phyloP scores from a whole-genome alignment of 352 stramenopile species.

The Globisporangium camurandrum region DNA sequence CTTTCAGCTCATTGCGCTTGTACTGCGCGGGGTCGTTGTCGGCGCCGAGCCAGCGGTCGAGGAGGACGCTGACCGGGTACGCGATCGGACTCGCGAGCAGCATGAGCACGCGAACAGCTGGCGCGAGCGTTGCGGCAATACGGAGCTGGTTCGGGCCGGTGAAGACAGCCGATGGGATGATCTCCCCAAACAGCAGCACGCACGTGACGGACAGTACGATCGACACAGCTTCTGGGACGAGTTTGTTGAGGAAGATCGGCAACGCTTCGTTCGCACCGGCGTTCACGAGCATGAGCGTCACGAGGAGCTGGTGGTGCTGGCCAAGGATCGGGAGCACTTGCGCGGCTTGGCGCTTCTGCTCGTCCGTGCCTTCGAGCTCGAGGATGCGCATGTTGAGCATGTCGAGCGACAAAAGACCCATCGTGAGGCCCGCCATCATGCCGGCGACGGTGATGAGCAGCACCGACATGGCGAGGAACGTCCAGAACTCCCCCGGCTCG shows the following conservation, averaged over 20 bases:
- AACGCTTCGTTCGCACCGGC: constrained; percentile 90
- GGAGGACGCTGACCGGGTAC: constrained; percentile 85
- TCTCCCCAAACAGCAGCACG: constrained; percentile 95
- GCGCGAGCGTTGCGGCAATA: constrained; percentile 77
- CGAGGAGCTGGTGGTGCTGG: constrained; percentile 89
- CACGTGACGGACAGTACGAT: constrained; percentile 92
- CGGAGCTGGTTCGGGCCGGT: constrained; percentile 90
- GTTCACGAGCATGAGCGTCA: constrained; percentile 94
- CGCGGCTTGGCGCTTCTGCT: constrained; percentile 68
- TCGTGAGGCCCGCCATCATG: constrained; percentile 72
- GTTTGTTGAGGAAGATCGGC: constrained; percentile 89
- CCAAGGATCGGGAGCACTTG: constrained; percentile 85
- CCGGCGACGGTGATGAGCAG: constrained; percentile 45
- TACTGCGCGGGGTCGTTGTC: constrained; percentile 74
- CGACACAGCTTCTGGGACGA: constrained; percentile 77
- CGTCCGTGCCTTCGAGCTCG: constrained; percentile 57
- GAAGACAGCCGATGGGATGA: constrained; percentile 92
- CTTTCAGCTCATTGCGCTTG: constrained; percentile 87
- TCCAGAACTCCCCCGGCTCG: constrained; percentile 57
- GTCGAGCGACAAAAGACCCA: constrained; percentile 68
- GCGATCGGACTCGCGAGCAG: constrained; percentile 82
- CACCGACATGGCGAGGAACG: constrained; percentile 36
- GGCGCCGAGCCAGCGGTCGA: constrained; percentile 85
- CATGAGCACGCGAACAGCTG: constrained; percentile 87
- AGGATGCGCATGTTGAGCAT: constrained; percentile 79